These are phyloP conservation scores for Trichocomaceae sp. DNA, from an alignment of 2,329 filamentous ascomycete species.

Conservation along the genomic window DNA sequence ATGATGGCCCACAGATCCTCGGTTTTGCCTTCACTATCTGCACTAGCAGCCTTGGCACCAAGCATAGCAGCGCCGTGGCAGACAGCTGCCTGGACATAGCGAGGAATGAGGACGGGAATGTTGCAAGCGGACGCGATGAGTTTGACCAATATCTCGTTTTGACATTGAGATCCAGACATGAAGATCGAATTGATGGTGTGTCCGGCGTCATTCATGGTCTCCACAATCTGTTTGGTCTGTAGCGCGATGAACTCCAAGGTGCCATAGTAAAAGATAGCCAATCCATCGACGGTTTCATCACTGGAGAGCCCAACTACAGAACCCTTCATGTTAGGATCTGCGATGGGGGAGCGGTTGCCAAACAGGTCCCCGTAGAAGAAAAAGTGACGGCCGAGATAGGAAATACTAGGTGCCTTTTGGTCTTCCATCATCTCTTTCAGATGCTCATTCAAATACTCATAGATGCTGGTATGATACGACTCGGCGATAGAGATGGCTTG, in stretches of 20 bases:
- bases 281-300: slow-evolving; percentile 78
- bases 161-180: slow-evolving; percentile 97
- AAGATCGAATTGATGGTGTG: slow-evolving; percentile 89
- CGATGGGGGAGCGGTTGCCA: slow-evolving; percentile 90
- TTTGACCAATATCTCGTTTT: slow-evolving; percentile 86
- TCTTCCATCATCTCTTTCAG: slow-evolving; percentile 68
- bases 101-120: slow-evolving; percentile 88
- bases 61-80: slow-evolving; percentile 98
- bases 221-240: slow-evolving; percentile 91
- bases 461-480: slow-evolving; percentile 80
- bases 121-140: slow-evolving; percentile 84
- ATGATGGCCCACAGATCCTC: slow-evolving; percentile 94
- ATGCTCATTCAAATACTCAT: slow-evolving; percentile 88
- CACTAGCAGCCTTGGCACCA: slow-evolving; percentile 90
- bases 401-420: slow-evolving; percentile 64
- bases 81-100: slow-evolving; percentile 90
- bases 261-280: slow-evolving; percentile 88
- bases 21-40: slow-evolving; percentile 66
- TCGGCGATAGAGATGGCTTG: slow-evolving; percentile 72
- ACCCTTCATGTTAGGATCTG: slow-evolving; percentile 88
- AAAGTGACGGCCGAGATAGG: slow-evolving; percentile 83
- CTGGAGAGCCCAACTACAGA: slow-evolving; percentile 78
- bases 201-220: slow-evolving; percentile 84
- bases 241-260: slow-evolving; percentile 98
- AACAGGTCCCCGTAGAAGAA: slow-evolving; percentile 99